Evolutionary conservation across 192 early-diverging fungal genomes (phyloP), one percentile per base, ranked within the genome.

Genomic region (Entrophospora sp.): DNA sequence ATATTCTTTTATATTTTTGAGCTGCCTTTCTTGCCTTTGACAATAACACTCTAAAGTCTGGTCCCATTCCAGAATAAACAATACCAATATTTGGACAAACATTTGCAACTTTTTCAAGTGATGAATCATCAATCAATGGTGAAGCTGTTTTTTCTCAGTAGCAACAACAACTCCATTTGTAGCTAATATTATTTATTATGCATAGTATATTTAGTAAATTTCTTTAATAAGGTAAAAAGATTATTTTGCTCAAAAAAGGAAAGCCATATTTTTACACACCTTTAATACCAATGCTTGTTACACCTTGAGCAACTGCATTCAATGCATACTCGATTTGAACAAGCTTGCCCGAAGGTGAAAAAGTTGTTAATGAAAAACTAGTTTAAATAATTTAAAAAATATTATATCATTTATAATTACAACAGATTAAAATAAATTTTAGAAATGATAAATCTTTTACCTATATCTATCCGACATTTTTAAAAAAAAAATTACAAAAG

Each of bases 241-340:
- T n/a, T 14, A 35, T 42, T 32, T 24, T 8, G 31, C 40, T 31
- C 30, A 31, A 12, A 14, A n/a, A 20, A 13, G 20, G 13, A 40
- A 1, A 22, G 34, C n/a, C 5, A 16, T 40, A 13, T n/a, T n/a
- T n/a, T n/a, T n/a, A n/a, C n/a, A 16, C 73, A 92, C 89, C 89
- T 83, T 95, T 97, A 78, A 97, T 96, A 34, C 95, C 95, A 44
- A 97, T 88, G 65, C 86, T 87, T 7, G 95, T 97, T 18, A 93
- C 83, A 61, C 95, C 95, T 71, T 86, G 84, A 37, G 79, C 75
- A 1, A 99, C 97, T 13, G 94, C 95, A 61, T 83, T 93, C 60
- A 99, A 80, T 0, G 97, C 97, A 78, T 99, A 88, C 76, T 98
- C 97, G 72, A 99, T 99, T 81, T 99, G 97, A 46, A 93, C 91